Percentiles rank a stretch among this genome's conserved stretches.
Evolutionary conservation across 2,329 filamentous ascomycete species (phyloP).

Genomic region (Xylariaceae sp.): DNA sequence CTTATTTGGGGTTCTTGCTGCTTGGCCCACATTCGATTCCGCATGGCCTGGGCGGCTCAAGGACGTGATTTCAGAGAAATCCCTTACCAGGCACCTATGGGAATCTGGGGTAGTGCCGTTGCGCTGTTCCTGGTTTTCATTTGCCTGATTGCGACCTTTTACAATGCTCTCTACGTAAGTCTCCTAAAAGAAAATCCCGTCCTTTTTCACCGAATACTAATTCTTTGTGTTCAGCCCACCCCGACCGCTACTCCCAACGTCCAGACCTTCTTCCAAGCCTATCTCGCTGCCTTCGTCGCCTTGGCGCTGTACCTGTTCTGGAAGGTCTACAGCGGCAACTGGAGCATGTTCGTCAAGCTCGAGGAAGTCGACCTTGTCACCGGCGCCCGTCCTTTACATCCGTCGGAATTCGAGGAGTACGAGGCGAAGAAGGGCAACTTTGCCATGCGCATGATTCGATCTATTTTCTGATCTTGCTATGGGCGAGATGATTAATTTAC

Average conservation of each 20-base stretch:
- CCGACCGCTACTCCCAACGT: slow-evolving; percentile 35
- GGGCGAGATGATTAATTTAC: too few relatives aligned
- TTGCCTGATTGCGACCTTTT: slow-evolving; percentile 67
- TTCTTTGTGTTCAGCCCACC: slow-evolving; percentile 29
- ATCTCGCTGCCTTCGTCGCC: slow-evolving; percentile 54
- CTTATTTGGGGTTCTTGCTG: slow-evolving; percentile 72
- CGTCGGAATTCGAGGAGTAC: slow-evolving; percentile 37
- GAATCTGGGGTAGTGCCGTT: slow-evolving; percentile 63
- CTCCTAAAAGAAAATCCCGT: background rate
- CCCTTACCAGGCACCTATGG: slow-evolving; percentile 44
- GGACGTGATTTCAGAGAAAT: slow-evolving; percentile 48
- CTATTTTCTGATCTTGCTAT: slow-evolving; percentile 12
- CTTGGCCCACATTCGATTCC: slow-evolving; percentile 61
- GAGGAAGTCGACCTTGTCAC: slow-evolving; percentile 58
- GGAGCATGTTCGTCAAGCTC: slow-evolving; percentile 52
- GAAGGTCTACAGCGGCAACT: slow-evolving; percentile 53
- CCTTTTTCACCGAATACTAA: slow-evolving; percentile 9
- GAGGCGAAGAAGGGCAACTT: slow-evolving; percentile 18
- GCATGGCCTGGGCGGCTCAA: slow-evolving; percentile 54
- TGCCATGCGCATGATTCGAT: slow-evolving; percentile 15
- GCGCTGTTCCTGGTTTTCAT: slow-evolving; percentile 62
- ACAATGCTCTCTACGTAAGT: slow-evolving; percentile 56
- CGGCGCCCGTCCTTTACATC: slow-evolving; percentile 51
- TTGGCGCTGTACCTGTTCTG: slow-evolving; percentile 57
- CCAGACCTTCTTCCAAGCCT: slow-evolving; percentile 53